Evolutionary conservation across 2,329 filamentous ascomycete species (phyloP).

Genomic region (Pestalotiopsis sp.): DNA sequence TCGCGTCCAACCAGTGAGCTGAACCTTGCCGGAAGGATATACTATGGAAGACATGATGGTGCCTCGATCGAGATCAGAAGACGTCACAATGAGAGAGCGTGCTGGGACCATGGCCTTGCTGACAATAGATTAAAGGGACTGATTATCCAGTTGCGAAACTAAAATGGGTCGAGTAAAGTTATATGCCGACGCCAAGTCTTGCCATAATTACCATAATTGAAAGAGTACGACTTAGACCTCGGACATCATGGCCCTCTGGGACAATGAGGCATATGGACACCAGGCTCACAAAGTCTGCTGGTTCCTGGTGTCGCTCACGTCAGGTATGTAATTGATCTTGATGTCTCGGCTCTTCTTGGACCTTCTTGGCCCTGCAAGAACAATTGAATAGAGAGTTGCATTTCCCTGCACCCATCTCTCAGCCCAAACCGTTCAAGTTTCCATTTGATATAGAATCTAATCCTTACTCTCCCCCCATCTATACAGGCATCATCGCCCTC

Average conservation of each 20-base stretch:
- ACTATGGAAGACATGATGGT: not conserved
- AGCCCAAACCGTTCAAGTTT: not conserved
- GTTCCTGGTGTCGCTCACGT: not conserved
- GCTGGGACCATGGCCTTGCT: not conserved
- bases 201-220: not conserved
- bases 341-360: too few relatives aligned
- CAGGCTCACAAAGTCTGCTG: not conserved
- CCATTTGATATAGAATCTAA: too few relatives aligned
- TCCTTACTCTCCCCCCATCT: too few relatives aligned
- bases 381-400: not conserved
- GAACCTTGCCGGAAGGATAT: not conserved
- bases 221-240: not conserved
- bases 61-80: not conserved
- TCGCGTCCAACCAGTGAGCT: too few relatives aligned
- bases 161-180: not conserved
- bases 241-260: slow-evolving; percentile 3
- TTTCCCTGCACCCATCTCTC: not conserved
- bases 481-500: slow-evolving; percentile 1
- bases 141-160: not conserved
- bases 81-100: not conserved
- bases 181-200: not conserved
- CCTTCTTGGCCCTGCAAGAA: not conserved
- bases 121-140: not conserved
- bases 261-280: not conserved
- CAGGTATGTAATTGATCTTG: not conserved